Evolutionary conservation across 768 basidiomycete species (phyloP), one percentile per base, ranked within the genome.

Genomic region (Dictyophora rubrovolvata): DNA sequence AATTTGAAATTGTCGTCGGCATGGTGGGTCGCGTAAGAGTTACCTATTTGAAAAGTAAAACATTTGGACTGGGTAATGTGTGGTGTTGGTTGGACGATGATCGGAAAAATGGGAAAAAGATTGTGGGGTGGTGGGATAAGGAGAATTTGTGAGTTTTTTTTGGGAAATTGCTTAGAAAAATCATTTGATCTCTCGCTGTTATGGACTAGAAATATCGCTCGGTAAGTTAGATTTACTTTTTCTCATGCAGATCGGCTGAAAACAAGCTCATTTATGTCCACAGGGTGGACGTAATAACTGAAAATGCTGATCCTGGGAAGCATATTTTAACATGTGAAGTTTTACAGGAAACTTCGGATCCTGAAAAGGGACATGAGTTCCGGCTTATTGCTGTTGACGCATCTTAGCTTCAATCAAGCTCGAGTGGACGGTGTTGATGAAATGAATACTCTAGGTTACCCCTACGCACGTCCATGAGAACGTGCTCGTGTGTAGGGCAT

Each of bases 1-100:
- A 36, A 21, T 60, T 60, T 50, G 51, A 33, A 37, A 21, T 60
- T n/a, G 22, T 47, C 21, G 59, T 55, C 12, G 59, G 54, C 11
- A 22, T 22, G 23, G 18, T 53, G 14, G 53, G 59, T 14, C 37
- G 53, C 5, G 59, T 60, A 12, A 37, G 59, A 28, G 28, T 60
- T 28, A 37, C 42, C 5, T 54, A 47, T 18, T 34, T 60, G 59
- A 16, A 47, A 46, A 60, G 59, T 50, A 55, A 37, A 54, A 14
- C 33, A 46, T 53, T 55, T 9, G 59, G 59, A 7, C 36, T 60
- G 34, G 59, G 59, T 16, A 55, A 48, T 20, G 52, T 54, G 16
- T 35, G 53, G 28, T 60, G 59, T 47, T 60, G 59, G 59, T 52
- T 60, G 35, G 59, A 60, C 54, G 34, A 54, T 35, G 53, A 60